Conservation (phyloP, 139 green algal genomes). For the Picochlorum costavermella region DNA sequence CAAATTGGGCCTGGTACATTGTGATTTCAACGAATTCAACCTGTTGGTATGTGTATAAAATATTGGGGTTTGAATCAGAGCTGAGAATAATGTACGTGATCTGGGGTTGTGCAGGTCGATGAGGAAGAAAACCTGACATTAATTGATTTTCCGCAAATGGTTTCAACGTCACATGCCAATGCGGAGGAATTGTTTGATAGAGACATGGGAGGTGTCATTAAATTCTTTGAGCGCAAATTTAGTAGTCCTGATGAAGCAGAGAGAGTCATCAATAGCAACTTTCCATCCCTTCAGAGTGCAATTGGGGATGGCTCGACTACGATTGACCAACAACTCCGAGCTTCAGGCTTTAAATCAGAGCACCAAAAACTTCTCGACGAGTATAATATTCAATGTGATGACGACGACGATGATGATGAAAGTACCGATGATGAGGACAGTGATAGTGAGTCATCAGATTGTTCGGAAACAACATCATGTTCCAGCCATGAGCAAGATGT, state of each 20-base stretch:
- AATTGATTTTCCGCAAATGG: conserved; percentile 98
- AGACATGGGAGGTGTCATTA: conserved; percentile 86
- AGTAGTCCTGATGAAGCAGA: conserved; percentile 14
- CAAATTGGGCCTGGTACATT: conserved; percentile 86
- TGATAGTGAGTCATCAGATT: neutral
- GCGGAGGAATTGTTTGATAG: conserved; percentile 85
- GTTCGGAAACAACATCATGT: neutral
- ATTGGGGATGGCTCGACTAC: conserved; percentile 37
- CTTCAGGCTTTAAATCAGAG: conserved; percentile 57
- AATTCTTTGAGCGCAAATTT: conserved; percentile 70
- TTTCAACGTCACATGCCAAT: conserved; percentile 83
- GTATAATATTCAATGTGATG: conserved; percentile 3
- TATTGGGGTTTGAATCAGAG: no score
- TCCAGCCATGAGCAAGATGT: neutral
- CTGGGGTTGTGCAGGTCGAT: conserved; percentile 19
- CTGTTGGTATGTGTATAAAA: conserved; percentile 35
- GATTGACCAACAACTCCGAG: conserved; percentile 53
- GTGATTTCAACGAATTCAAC: conserved; percentile 99
- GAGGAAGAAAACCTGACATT: conserved; percentile 71
- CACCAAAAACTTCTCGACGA: conserved; percentile 32
- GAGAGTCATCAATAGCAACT: conserved; percentile 46
- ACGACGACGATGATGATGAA: conserved; percentile 13
- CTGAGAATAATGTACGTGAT: conserved; percentile 5
- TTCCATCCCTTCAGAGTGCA: conserved; percentile 43
- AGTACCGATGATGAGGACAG: neutral